Evolutionary conservation across 2,329 filamentous ascomycete species (phyloP), one percentile per base, ranked within the genome.

Genomic region (Cladosporium phlei): DNA sequence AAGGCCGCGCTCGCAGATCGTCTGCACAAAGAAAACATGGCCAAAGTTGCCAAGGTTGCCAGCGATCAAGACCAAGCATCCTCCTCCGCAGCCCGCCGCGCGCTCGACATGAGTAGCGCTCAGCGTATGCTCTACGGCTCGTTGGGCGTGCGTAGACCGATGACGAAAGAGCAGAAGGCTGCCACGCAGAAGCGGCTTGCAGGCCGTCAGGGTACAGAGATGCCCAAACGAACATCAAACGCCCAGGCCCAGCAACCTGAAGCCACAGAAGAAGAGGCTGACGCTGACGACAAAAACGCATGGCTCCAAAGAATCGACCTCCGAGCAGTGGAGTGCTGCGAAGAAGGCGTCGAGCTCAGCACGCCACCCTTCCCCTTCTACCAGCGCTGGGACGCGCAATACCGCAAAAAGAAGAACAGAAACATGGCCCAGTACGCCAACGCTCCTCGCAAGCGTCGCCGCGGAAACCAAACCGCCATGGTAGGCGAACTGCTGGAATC

Each of bases 361-460:
- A 77, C 86, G 25, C 90, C 91, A 0, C 87, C 90, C 0, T 96
- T 94, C 59, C 90, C 90, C 0, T 96, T 96, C 64, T 74, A 86
- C 12, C 89, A 96, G 64, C 57, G 61, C 19, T 96, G 90, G 91
- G 88, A 95, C 65, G 77, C 79, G 3, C 83, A 88, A 51, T 86
- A 90, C 58, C 38, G 29, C 25, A 38, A 20, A 19, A 30, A 45
- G 24, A 37, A 45, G 24, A 45, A 45, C 32, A 29, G 32, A 12
- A 49, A 68, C 64, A 52, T 66, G 60, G 17, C 60, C 52, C 46
- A 40, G 24, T 51, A 49, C 17, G 65, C 63, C 29, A 69, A 69
- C 38, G 62, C 66, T 21, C 66, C 67, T 19, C 66, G 65, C 28
- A 79, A 73, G 52, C 35, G 40, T 10, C 56, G 53, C 46, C 48